Base-by-base conservation (phyloP, 225 moss, liverwort and hornwort species). In the Neckera pumila region DNA sequence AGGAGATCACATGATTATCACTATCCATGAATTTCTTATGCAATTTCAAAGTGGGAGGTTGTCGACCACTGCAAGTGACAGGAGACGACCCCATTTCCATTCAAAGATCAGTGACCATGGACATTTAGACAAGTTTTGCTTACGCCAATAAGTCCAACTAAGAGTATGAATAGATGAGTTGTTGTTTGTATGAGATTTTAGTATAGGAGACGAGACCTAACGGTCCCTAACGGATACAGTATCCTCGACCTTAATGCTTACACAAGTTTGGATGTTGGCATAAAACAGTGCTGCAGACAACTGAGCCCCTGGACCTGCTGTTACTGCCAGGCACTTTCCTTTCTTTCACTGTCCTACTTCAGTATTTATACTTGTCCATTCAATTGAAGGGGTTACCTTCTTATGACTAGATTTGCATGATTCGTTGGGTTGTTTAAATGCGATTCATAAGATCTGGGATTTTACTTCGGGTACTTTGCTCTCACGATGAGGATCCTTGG, bases 201-300 rank as follows among this genome's bases (percentile, higher is more conserved):
- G 31, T 57, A 9, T 25, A 43, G 59, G 45, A 43, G 59, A 45
- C 59, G 25, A 76, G 28, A 53, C 38, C 51, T 76, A n/a, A n/a
- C n/a, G 62, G 5, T 51, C 16, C 21, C 14, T 51, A 28, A n/a
- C 15, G 19, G 36, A 63, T n/a, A 28, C 21, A 51, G 14, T 84
- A 56, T 45, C 72, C 31, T 70, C 42, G 28, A 58, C 25, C 33
- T 23, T 60, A 78, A 60, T n/a, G 66, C 56, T 90, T 76, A 91
- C 80, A 56, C 47, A 61, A 62, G 63, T 86, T 54, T 86, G 91
- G 79, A 67, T 88, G 61, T 89, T 69, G 91, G 74, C 60, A 47
- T 89, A 58, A 88, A 88, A 86, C 91, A 98, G 99, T 97, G 84
- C 93, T 99, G 97, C 92, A 96, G 77, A 81, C 95, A 80, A 93